Conservation (phyloP, 208 protist species). For the Giardia muris region DNA sequence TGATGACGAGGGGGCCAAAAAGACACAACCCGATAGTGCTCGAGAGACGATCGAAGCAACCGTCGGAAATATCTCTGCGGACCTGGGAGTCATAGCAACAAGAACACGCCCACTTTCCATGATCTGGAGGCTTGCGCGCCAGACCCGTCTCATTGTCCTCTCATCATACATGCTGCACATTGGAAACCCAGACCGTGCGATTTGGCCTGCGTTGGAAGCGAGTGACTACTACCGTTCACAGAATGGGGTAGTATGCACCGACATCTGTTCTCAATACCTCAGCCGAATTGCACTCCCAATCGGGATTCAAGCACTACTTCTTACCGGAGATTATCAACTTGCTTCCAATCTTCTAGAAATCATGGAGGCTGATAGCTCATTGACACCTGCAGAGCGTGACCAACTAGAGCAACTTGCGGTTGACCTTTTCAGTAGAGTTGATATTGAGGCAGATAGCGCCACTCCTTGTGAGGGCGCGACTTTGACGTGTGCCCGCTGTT, state of each 20-base stretch:
- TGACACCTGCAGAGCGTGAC: not conserved
- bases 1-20: not conserved
- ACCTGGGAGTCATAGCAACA: not conserved
- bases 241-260: not conserved
- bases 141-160: conserved; percentile 22
- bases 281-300: conserved; percentile 18
- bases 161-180: conserved; percentile 22
- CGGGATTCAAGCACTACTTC: not conserved
- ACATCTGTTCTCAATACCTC: not conserved
- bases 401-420: conserved; percentile 16
- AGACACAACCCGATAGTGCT: not conserved
- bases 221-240: conserved; percentile 5
- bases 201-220: conserved; percentile 17
- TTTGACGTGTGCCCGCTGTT: not conserved
- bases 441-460: too few species aligned
- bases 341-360: not conserved
- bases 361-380: not conserved
- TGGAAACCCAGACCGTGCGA: not conserved
- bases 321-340: not conserved
- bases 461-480: not conserved
- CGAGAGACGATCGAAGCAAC: not conserved
- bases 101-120: too few species aligned
- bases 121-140: conserved; percentile 4
- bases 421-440: not conserved
- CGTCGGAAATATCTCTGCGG: not conserved